Percentiles rank a stretch among this genome's conserved stretches.
Evolutionary conservation across 2,329 filamentous ascomycete species (phyloP).

Genomic region (Pestalotiopsis sp.): DNA sequence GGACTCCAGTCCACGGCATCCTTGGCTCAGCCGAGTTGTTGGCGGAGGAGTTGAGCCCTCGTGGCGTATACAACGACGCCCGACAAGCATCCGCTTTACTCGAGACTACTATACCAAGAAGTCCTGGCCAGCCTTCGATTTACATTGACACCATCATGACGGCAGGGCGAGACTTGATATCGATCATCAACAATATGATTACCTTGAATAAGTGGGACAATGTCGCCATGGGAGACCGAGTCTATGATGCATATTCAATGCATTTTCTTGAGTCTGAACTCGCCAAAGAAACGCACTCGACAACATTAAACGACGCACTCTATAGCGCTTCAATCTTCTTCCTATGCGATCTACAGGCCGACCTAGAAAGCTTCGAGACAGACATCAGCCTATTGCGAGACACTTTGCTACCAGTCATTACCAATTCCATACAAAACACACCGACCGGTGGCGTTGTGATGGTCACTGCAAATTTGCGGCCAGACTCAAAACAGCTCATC

Average conservation of each 20-base stretch:
- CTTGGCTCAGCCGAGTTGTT: constrained; percentile 40
- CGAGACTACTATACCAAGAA: not conserved
- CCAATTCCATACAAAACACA: constrained; percentile 46
- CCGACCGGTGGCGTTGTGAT: constrained; percentile 35
- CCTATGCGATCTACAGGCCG: not conserved
- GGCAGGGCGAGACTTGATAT: constrained; percentile 44
- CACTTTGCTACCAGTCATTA: constrained; percentile 41
- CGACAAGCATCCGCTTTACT: not conserved
- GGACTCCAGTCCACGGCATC: constrained; percentile 43
- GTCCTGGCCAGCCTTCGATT: constrained; percentile 17
- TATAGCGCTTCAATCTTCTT: not conserved
- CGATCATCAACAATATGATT: constrained; percentile 47
- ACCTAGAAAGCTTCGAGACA: constrained; percentile 33
- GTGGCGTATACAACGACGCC: constrained; percentile 15
- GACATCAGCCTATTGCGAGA: constrained; percentile 44
- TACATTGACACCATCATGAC: constrained; percentile 39
- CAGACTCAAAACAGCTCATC: constrained; percentile 32
- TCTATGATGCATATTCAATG: constrained; percentile 24
- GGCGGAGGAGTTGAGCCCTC: constrained; percentile 39
- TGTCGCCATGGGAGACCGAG: constrained; percentile 30
- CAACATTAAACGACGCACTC: not conserved
- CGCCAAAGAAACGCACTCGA: not conserved
- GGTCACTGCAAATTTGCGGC: constrained; percentile 32
- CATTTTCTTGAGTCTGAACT: not conserved
- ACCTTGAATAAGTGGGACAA: constrained; percentile 42